Evolutionary conservation across 2,329 filamentous ascomycete genomes (phyloP), one percentile per base, ranked within the genome.

Genomic region (Hypoxylon sp.): DNA sequence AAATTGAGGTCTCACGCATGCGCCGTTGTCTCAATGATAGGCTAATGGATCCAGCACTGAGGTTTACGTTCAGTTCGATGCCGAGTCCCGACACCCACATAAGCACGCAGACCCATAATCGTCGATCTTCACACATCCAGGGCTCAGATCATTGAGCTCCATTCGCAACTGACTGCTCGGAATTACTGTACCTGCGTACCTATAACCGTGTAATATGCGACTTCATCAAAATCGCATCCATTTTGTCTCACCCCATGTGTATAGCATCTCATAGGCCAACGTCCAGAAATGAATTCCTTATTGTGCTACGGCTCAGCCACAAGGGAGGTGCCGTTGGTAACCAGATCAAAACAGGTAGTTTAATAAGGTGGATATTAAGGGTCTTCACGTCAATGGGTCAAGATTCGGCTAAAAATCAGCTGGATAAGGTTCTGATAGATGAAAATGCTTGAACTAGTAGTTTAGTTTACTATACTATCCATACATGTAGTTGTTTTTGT

Each of bases 71-170:
- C 47, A 64, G 46, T 47, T 60, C 29, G 58, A 63, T 66, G 65
- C 68, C 65, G 62, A 70, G 68, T 63, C 61, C 68, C 65, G 62
- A 61, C 51, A 68, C 46, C 22, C 46, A 58, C 50, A 63, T 52
- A 22, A 51, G 57, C 62, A 63, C 55, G 42, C 22, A 52, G 57
- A 48, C 58, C 62, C 65, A 65, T 68, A 51, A 60, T 58, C 51
- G 62, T 61, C 65, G 68, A 70, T 70, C 68, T 46, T 63, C 29
- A 47, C 22, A 63, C 39, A 65, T 62, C 68, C 53, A 68, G 61
- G 67, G 47, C 68, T 70, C 68, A 70, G 68, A 70, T 70, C 68
- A 70, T 65, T 44, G 42, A 65, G 31, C 35, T 63, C 51, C 48
- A 37, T 48, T 26, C 22, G 19, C 24, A 24, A 52, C 24, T 17